Evolutionary conservation across 2,329 filamentous ascomycete genomes (phyloP).

Genomic region (Pseudohalonectria lignicola): DNA sequence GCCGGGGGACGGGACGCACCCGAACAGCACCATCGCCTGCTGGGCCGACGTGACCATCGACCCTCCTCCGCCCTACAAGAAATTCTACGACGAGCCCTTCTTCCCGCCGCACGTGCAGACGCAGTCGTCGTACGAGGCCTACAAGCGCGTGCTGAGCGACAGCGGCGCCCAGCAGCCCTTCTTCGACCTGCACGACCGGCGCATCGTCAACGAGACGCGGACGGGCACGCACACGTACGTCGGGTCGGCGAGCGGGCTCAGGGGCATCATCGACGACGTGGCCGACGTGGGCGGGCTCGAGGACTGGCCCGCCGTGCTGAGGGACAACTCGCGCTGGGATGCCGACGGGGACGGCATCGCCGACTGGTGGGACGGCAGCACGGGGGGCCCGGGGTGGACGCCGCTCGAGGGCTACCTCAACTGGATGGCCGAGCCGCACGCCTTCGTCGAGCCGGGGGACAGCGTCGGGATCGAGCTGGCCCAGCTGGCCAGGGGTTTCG

Average conservation of each 20-base stretch:
- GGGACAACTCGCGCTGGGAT: no score
- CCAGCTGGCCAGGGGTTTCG: no score
- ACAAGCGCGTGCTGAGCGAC: conserved; percentile 22
- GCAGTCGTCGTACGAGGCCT: conserved; percentile 18
- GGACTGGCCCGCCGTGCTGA: no score
- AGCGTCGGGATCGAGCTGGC: no score
- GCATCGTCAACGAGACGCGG: conserved; percentile 19
- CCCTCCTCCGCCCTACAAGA: conserved; percentile 16
- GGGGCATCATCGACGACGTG: conserved; percentile 20
- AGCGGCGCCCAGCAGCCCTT: conserved; percentile 18
- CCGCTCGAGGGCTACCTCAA: no score
- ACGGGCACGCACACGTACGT: conserved; percentile 16
- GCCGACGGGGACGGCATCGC: no score
- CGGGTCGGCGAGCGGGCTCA: conserved; percentile 16
- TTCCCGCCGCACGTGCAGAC: conserved; percentile 18
- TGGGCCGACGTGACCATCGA: conserved; percentile 17
- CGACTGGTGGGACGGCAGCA: no score
- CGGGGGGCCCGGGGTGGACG: no score
- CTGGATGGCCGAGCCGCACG: no score
- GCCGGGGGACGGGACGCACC: conserved; percentile 13
- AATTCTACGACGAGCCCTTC: conserved; percentile 16
- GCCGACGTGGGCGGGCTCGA: conserved; percentile 21
- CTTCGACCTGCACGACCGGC: conserved; percentile 19
- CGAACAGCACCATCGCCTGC: conserved; percentile 15
- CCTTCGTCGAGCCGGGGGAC: no score